A percentile compares a stretch with the other conserved stretches of the same genome.
These are phyloP conservation scores for Colletotrichum orbiculare DNA, from an alignment of 2,329 filamentous ascomycete genomes.

Conservation along the genomic window DNA sequence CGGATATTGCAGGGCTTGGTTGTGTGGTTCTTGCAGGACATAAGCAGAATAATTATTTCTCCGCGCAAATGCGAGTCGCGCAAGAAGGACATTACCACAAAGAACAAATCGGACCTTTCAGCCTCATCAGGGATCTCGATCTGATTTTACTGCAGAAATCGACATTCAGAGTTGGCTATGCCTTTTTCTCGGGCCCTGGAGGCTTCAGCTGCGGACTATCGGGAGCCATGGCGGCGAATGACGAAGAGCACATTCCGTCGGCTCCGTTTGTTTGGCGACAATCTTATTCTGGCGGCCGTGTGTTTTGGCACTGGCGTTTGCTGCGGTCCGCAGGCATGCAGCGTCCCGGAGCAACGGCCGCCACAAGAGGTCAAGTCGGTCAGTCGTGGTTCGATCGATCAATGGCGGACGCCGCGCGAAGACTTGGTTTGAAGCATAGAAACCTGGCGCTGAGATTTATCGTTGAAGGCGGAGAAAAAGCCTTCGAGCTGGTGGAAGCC, in stretches of 20 bases:
- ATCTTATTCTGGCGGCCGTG: constrained; percentile 27
- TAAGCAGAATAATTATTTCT: too few relatives aligned
- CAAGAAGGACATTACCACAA: neutral
- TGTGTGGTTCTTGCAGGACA: too few relatives aligned
- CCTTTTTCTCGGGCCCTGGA: neutral
- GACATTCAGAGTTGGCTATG: neutral
- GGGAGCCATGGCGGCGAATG: constrained; percentile 12
- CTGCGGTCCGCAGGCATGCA: constrained; percentile 24
- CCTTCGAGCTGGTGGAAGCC: constrained; percentile 16
- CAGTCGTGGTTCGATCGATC: constrained; percentile 21
- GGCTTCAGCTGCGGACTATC: neutral
- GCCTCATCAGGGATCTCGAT: constrained; percentile 24
- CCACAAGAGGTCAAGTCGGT: constrained; percentile 21
- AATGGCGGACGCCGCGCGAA: constrained; percentile 19
- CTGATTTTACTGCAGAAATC: neutral
- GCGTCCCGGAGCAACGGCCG: constrained; percentile 31
- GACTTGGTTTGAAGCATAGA: constrained; percentile 2
- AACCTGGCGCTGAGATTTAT: constrained; percentile 10
- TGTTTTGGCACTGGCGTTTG: constrained; percentile 30
- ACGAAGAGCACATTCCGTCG: constrained; percentile 31
- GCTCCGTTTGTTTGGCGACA: constrained; percentile 32
- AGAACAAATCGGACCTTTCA: neutral
- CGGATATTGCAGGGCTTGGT: neutral
- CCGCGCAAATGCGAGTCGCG: too few relatives aligned
- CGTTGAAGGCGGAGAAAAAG: constrained; percentile 17